Evolutionary conservation across 2,329 filamentous ascomycete genomes (phyloP).

Genomic region (Seiridium unicorne): DNA sequence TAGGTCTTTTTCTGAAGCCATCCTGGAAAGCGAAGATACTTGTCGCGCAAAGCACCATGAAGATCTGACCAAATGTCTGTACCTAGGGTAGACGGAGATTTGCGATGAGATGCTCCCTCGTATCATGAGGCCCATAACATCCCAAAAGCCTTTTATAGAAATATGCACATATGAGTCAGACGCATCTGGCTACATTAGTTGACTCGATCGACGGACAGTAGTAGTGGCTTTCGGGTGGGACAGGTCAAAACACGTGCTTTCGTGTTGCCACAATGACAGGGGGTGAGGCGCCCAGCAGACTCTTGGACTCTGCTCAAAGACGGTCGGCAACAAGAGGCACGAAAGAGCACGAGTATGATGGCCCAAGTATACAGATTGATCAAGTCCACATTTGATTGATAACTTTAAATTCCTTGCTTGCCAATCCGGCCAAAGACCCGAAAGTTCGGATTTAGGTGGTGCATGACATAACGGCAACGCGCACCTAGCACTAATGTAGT

Average conservation of each 20-base stretch:
- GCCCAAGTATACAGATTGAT: too few relatives aligned
- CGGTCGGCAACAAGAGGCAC: too few relatives aligned
- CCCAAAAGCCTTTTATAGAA: not conserved
- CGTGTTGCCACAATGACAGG: not conserved
- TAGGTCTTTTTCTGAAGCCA: slow-evolving; percentile 19
- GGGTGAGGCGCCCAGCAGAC: not conserved
- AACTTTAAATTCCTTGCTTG: too few relatives aligned
- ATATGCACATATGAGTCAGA: not conserved
- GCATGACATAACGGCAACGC: too few relatives aligned
- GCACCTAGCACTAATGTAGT: not conserved
- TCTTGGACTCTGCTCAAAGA: too few relatives aligned
- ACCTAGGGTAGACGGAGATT: not conserved
- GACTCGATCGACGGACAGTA: not conserved
- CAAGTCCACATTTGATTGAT: too few relatives aligned
- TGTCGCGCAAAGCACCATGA: slow-evolving; percentile 7
- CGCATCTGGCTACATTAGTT: not conserved
- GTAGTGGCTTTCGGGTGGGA: not conserved
- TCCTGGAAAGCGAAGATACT: slow-evolving; percentile 15
- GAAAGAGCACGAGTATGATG: too few relatives aligned
- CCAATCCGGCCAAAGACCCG: too few relatives aligned
- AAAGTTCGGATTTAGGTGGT: too few relatives aligned
- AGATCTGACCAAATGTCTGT: not conserved
- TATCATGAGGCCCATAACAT: slow-evolving; percentile 1
- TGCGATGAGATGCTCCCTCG: not conserved
- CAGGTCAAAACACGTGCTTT: not conserved